phyloP scores from a whole-genome alignment of 2,329 filamentous ascomycete genomes.

The Arthrobotrys pseudoclavata region DNA sequence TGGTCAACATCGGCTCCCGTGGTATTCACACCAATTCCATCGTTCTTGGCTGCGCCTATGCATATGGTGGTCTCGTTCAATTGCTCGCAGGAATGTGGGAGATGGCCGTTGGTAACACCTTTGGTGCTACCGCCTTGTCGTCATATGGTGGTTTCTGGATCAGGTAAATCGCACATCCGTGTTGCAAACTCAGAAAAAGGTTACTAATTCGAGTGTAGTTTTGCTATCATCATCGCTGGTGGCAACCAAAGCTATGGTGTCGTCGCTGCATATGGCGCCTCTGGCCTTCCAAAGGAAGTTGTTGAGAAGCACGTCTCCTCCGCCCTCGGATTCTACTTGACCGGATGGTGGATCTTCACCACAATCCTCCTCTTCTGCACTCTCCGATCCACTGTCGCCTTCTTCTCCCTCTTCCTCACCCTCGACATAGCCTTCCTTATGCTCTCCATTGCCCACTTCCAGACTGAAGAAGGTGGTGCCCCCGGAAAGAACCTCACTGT shows the following conservation, averaged over 20 bases:
- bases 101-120: constrained; percentile 89
- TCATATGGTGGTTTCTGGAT: constrained; percentile 91
- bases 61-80: constrained; percentile 83
- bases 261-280: constrained; percentile 69
- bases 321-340: constrained; percentile 80
- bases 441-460: constrained; percentile 76
- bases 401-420: constrained; percentile 82
- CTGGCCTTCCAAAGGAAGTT: constrained; percentile 63
- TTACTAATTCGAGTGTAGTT: constrained; percentile 65
- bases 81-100: constrained; percentile 90
- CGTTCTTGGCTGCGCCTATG: constrained; percentile 77
- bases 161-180: constrained; percentile 62
- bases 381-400: constrained; percentile 80
- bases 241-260: constrained; percentile 74
- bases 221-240: constrained; percentile 79
- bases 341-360: constrained; percentile 88
- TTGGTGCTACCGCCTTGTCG: constrained; percentile 83
- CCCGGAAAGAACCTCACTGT: constrained; percentile 72
- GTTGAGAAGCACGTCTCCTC: constrained; percentile 69
- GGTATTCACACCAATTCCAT: constrained; percentile 75
- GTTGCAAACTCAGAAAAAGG: neutral
- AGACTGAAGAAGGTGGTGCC: constrained; percentile 67
- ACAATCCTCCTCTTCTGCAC: constrained; percentile 80
- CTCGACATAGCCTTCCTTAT: constrained; percentile 82
- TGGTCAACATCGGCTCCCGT: constrained; percentile 78